Percentiles rank a stretch among this genome's conserved stretches.
These are phyloP conservation scores for Boletus semigastroideus DNA, from an alignment of 1,284 basidiomycete species.

Conservation along the genomic window DNA sequence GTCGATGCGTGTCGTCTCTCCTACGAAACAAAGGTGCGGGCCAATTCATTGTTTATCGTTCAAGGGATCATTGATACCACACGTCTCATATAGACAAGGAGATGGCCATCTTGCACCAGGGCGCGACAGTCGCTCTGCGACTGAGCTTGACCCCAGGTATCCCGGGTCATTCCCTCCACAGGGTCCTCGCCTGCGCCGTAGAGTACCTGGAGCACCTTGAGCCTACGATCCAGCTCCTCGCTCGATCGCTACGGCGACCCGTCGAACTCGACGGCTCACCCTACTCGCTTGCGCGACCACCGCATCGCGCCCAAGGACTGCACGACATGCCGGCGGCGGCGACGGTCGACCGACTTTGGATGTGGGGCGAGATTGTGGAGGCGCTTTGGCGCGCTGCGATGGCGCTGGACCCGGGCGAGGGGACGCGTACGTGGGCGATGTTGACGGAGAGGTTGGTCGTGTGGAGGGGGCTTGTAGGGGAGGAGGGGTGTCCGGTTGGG, in stretches of 20 bases:
- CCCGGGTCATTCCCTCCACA: slow-evolving; percentile 2
- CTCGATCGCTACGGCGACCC: not conserved
- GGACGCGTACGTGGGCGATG: slow-evolving; percentile 45
- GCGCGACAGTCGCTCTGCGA: slow-evolving; percentile 15
- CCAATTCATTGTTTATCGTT: not conserved
- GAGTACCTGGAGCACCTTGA: slow-evolving; percentile 41
- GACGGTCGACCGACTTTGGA: slow-evolving; percentile 25
- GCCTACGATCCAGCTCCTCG: slow-evolving; percentile 15
- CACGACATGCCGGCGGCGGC: slow-evolving; percentile 30
- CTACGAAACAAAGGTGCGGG: slow-evolving; percentile 32
- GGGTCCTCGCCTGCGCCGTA: slow-evolving; percentile 38
- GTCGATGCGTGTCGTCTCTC: slow-evolving; percentile 50
- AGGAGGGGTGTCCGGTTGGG: slow-evolving; percentile 34
- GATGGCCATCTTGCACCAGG: slow-evolving; percentile 22
- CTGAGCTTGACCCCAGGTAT: slow-evolving; percentile 16
- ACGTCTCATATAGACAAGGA: slow-evolving; percentile 19
- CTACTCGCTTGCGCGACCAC: slow-evolving; percentile 18
- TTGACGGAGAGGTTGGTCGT: slow-evolving; percentile 54
- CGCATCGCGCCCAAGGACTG: slow-evolving; percentile 43
- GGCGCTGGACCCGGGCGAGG: slow-evolving; percentile 22
- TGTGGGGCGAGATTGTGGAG: slow-evolving; percentile 59
- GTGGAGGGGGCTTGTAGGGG: slow-evolving; percentile 49
- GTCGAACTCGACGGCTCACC: not conserved
- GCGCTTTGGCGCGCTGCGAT: slow-evolving; percentile 41
- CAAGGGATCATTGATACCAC: not conserved